phyloP scores from a whole-genome alignment of 2,329 filamentous ascomycete genomes.

The Kalmusia sp. region DNA sequence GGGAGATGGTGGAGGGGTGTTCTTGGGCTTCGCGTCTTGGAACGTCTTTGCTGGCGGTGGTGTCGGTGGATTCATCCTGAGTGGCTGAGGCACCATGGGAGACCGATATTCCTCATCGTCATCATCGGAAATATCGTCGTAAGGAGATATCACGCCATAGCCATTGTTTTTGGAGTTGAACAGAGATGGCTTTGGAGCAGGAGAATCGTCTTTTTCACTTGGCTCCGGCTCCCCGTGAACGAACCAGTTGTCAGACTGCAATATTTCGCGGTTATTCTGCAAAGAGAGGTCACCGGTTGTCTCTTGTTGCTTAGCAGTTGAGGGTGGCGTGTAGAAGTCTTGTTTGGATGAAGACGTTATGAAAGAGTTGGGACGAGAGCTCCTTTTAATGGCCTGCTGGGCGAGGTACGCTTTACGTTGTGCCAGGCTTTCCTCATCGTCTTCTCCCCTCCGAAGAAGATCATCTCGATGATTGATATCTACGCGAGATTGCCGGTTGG shows the following conservation, averaged over 20 bases:
- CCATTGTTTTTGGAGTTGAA: slow-evolving; percentile 37
- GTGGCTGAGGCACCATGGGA: slow-evolving; percentile 48
- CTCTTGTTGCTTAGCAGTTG: slow-evolving; percentile 24
- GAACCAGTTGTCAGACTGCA: slow-evolving; percentile 58
- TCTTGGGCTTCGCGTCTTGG: slow-evolving; percentile 18
- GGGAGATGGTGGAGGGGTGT: slow-evolving; percentile 21
- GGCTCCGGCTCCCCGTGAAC: slow-evolving; percentile 39
- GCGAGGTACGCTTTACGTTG: slow-evolving; percentile 43
- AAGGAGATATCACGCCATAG: slow-evolving; percentile 35
- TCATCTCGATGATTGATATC: slow-evolving; percentile 45
- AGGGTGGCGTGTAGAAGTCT: slow-evolving; percentile 37
- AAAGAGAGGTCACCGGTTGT: slow-evolving; percentile 37
- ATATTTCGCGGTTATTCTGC: slow-evolving; percentile 37
- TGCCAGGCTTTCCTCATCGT: slow-evolving; percentile 38
- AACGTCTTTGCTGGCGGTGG: slow-evolving; percentile 38
- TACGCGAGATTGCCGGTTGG: slow-evolving; percentile 45
- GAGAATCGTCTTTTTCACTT: slow-evolving; percentile 14
- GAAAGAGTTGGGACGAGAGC: slow-evolving; percentile 35
- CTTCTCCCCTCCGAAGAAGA: slow-evolving; percentile 32
- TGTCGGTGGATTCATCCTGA: slow-evolving; percentile 57
- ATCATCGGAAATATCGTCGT: slow-evolving; percentile 40
- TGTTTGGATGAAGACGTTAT: slow-evolving; percentile 37
- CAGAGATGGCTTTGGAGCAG: slow-evolving; percentile 27
- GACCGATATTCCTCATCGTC: slow-evolving; percentile 33
- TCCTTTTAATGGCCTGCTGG: slow-evolving; percentile 42